Evolutionary conservation across 1,284 basidiomycete genomes (phyloP), one percentile per base, ranked within the genome.

Genomic region (Malassezia obtusa): DNA sequence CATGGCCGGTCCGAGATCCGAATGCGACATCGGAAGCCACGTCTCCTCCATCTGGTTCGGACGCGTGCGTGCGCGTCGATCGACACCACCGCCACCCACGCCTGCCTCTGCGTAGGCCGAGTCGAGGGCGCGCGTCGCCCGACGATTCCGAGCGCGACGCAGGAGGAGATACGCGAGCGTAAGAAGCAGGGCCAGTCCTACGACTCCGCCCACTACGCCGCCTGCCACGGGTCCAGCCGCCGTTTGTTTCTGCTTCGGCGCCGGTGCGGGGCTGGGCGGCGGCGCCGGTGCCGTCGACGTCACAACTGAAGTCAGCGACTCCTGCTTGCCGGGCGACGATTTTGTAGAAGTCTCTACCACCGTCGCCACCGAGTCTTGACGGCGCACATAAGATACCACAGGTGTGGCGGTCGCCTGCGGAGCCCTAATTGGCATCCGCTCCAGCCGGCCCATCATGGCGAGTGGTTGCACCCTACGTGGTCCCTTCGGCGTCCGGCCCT

Each of bases 181-280:
- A 12, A 49, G 15, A 10, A 56, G 19, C 14, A 56, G 17, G 5
- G 39, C 38, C 12, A 50, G 21, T 9, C 53, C 53, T 2, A 50
- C 53, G 15, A 56, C 53, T 21, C 53, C 53, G 17, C 53, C 53
- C 14, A 56, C 49, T 17, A 56, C 53, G 17, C 53, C 53, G 21
- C 53, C 53, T 14, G 38, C 53, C 8, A 56, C 53, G 14, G 53
- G 30, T 8, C 48, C 53, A 5, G n/a, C 37, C 8, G 31, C 14
- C 6, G 47, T 49, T 12, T 38, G 44, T 19, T 45, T n/a, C 10
- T 26, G 17, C 14, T n/a, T 14, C 22, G n/a, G 32, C n/a, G 43
- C 28, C 10, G 45, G 37, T 7, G 22, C 24, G 7, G 25, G 14
- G 15, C 37, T 30, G 4, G 43, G 50, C 8, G 41, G 9, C n/a